Evolutionary conservation across 2,329 filamentous ascomycete genomes (phyloP), one percentile per base, ranked within the genome.

Genomic region (Colletotrichum cereale): DNA sequence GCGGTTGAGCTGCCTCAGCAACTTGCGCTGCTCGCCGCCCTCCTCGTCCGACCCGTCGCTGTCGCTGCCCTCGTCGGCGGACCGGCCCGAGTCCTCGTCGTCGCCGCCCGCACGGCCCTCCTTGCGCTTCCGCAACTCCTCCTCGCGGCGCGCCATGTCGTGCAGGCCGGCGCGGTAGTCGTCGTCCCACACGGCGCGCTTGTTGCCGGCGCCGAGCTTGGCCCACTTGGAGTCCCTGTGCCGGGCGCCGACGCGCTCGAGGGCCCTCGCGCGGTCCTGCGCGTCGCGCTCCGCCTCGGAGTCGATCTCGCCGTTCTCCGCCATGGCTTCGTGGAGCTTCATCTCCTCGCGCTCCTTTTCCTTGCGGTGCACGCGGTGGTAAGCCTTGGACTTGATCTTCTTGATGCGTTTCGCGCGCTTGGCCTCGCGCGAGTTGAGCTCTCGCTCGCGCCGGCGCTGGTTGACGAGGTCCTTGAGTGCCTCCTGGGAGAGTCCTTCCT

Each of bases 301-400:
- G 75, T 90, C 89, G 31, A 89, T 84, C 75, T 88, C 87, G 29
- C 88, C 88, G 14, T 87, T 87, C 62, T 87, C 89, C 24, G 85
- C 86, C 81, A 86, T 85, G 67, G 78, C 86, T 77, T 88, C 86
- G 24, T 82, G 82, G 21, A 84, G 80, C 21, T 86, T 87, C 78
- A 85, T 83, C 80, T 90, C 81, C 72, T 89, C 80, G 66, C 87
- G 84, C 75, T 87, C 82, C 75, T 85, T 77, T 80, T 91, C 93
- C 79, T 92, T 97, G 47, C 96, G 91, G 82, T 98, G 96, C 18
- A 98, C 92, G 55, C 95, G 92, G 66, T 96, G 93, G 80, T 97
- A 99, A 0, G 95, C 90, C 81, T 98, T 99, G 80, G 93, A 97
- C 87, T 99, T 99, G 84, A 99, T 99, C 86, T 98, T 98, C 84